Conservation (phyloP, 805 yeast species). For the Schwanniomyces sp. region DNA sequence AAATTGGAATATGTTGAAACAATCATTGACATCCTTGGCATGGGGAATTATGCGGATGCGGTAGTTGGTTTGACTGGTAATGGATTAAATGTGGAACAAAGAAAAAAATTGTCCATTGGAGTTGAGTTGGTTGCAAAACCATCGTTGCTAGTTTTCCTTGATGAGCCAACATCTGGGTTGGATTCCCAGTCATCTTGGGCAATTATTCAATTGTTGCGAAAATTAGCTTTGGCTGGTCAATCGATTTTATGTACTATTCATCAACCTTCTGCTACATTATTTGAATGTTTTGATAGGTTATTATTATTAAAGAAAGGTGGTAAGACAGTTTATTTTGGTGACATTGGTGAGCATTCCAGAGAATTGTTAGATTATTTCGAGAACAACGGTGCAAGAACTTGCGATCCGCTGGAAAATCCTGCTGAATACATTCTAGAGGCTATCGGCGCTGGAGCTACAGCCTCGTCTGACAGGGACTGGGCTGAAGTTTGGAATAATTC, state of each 20-base stretch:
- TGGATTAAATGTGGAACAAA: conserved; percentile 20
- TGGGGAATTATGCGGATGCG: conserved; percentile 19
- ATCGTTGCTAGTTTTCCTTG: conserved; percentile 50
- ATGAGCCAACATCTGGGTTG: conserved; percentile 64
- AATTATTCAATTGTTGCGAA: conserved; percentile 49
- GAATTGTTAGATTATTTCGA: conserved; percentile 17
- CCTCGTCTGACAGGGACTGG: conserved; percentile 60
- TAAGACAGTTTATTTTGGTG: conserved; percentile 20
- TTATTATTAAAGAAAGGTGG: conserved; percentile 32
- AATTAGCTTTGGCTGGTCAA: conserved; percentile 51
- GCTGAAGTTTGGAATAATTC: conserved; percentile 54
- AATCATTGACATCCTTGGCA: conserved; percentile 22
- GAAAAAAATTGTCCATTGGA: conserved; percentile 17
- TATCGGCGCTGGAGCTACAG: conserved; percentile 81
- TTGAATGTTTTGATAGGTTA: conserved; percentile 33
- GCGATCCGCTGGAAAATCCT: conserved; percentile 45
- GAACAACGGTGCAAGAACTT: conserved; percentile 46
- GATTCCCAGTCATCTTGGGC: conserved; percentile 62
- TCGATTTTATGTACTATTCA: conserved; percentile 68
- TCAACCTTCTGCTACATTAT: conserved; percentile 52
- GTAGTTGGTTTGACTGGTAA: conserved; percentile 14
- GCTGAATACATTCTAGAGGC: conserved; percentile 36
- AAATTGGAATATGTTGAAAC: conserved; percentile 26
- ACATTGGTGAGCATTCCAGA: conserved; percentile 22
- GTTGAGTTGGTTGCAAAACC: conserved; percentile 19